Percentiles rank a stretch among this genome's conserved stretches.
phyloP scores from a whole-genome alignment of 805 yeast species.

The Starmera quercuum region DNA sequence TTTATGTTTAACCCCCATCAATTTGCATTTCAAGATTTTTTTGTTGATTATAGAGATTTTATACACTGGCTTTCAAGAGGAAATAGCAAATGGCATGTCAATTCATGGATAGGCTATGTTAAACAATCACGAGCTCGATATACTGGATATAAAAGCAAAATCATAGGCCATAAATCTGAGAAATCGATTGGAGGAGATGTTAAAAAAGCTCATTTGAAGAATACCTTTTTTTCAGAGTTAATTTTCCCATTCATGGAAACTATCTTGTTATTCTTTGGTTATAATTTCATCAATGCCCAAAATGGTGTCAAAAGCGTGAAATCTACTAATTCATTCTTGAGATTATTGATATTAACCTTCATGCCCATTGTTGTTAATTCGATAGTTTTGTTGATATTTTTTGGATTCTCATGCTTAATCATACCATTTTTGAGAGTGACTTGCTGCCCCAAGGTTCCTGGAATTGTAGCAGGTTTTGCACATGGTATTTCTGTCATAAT shows the following conservation, averaged over 20 bases:
- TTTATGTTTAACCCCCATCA: conserved; percentile 75
- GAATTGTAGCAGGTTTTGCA: conserved; percentile 45
- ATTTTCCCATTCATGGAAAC: conserved; percentile 66
- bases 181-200: conserved; percentile 48
- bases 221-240: conserved; percentile 74
- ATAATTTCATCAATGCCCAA: conserved; percentile 77
- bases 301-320: conserved; percentile 59
- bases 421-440: conserved; percentile 39
- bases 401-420: conserved; percentile 34
- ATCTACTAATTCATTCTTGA: conserved; percentile 49
- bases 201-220: conserved; percentile 70
- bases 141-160: conserved; percentile 82
- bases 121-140: conserved; percentile 78
- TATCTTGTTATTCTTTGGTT: conserved; percentile 63
- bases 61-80: conserved; percentile 80
- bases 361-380: conserved; percentile 39
- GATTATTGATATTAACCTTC: conserved; percentile 47
- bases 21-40: conserved; percentile 60
- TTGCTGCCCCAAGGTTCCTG: conserved; percentile 38
- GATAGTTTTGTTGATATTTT: conserved; percentile 24
- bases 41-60: conserved; percentile 56
- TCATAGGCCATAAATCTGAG: conserved; percentile 61
- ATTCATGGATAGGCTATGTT: conserved; percentile 76
- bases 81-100: conserved; percentile 52
- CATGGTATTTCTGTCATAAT: conserved; percentile 46